These are phyloP conservation scores for Paramarasmius palmivorus DNA, from an alignment of 1,284 basidiomycete genomes.

Conservation along the genomic window DNA sequence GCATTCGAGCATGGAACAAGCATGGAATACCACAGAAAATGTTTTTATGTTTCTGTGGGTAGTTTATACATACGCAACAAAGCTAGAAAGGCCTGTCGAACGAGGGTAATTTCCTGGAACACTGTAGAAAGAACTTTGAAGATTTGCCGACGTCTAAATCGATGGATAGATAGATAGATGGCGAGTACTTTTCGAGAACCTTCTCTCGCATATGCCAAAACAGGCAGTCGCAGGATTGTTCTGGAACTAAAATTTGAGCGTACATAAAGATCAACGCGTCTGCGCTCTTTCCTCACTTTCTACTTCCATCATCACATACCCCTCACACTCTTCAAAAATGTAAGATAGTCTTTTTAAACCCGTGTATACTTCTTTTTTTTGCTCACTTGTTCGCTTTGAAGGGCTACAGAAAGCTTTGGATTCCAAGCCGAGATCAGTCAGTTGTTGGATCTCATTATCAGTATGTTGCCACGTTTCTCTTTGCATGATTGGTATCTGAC, in stretches of 20 bases:
- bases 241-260: slow-evolving; percentile 48
- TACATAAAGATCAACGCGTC: slow-evolving; percentile 38
- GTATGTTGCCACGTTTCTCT: slow-evolving; percentile 40
- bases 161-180: background rate
- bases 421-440: slow-evolving; percentile 98
- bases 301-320: slow-evolving; percentile 5
- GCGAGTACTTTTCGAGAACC: slow-evolving; percentile 37
- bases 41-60: no score
- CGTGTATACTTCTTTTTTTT: no score
- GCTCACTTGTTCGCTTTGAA: no score
- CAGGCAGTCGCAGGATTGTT: slow-evolving; percentile 52
- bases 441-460: slow-evolving; percentile 90
- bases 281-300: background rate
- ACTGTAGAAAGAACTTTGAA: background rate
- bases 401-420: slow-evolving; percentile 83
- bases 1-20: no score
- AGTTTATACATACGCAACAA: no score
- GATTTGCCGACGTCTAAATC: background rate
- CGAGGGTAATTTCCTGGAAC: background rate
- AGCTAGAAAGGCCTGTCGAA: no score
- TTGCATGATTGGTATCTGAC: background rate
- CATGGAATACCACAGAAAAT: no score
- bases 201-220: slow-evolving; percentile 35
- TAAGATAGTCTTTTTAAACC: no score
- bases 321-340: slow-evolving; percentile 12